Conservation (phyloP, 768 basidiomycete genomes). For the Infundibulicybe gibba region DNA sequence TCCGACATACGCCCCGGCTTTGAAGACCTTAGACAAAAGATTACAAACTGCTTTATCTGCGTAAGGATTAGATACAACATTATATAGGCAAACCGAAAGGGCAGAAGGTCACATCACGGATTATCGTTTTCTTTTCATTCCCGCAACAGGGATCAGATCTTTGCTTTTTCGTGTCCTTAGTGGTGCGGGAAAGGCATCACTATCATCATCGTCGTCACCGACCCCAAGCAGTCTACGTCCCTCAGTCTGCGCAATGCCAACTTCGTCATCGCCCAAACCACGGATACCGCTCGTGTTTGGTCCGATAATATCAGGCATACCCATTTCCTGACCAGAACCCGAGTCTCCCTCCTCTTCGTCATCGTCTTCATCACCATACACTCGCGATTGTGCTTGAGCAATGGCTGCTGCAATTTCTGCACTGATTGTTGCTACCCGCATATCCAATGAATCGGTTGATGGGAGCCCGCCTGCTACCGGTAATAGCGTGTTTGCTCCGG, state of each 20-base stretch:
- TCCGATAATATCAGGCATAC: constrained; percentile 45
- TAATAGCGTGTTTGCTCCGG: constrained; percentile 30
- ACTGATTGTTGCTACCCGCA: constrained; percentile 72
- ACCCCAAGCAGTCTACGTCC: constrained; percentile 14
- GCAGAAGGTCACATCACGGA: too few species aligned
- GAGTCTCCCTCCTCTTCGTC: constrained; percentile 49
- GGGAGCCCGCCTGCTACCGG: constrained; percentile 21
- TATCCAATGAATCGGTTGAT: constrained; percentile 50
- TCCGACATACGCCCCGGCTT: constrained; percentile 8
- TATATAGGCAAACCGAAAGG: too few species aligned
- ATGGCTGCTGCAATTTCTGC: constrained; percentile 80
- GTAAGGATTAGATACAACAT: too few species aligned
- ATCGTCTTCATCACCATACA: constrained; percentile 47
- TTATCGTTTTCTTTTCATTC: constrained; percentile 67
- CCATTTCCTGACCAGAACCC: constrained; percentile 50
- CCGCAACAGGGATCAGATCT: constrained; percentile 42
- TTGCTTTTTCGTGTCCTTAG: constrained; percentile 66
- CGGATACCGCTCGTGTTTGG: constrained; percentile 64
- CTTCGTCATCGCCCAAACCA: constrained; percentile 28
- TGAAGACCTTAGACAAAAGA: too few species aligned
- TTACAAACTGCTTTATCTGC: too few species aligned
- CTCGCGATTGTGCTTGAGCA: constrained; percentile 65
- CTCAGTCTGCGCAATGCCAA: constrained; percentile 20
- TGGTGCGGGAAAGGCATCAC: constrained; percentile 70
- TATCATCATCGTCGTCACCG: constrained; percentile 64